These are phyloP conservation scores for Aphanomyces astaci DNA, from an alignment of 352 stramenopile genomes.

Conservation along the genomic window DNA sequence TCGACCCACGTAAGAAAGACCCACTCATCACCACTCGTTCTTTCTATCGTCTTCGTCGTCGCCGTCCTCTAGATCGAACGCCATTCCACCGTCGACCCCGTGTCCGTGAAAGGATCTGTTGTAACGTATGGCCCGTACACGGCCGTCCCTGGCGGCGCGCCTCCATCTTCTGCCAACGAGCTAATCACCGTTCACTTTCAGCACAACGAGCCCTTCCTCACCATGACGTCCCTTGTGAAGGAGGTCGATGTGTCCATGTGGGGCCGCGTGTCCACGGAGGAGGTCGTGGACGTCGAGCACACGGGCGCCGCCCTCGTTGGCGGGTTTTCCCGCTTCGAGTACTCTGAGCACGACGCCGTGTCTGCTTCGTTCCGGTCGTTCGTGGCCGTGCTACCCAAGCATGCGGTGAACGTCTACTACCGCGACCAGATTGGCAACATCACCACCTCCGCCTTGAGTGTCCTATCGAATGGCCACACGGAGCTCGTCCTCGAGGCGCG, in stretches of 20 bases:
- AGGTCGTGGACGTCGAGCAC: conserved; percentile 83
- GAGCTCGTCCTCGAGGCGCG: conserved; percentile 76
- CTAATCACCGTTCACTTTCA: conserved; percentile 71
- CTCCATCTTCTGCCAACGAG: conserved; percentile 30
- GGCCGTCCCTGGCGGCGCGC: conserved; percentile 37
- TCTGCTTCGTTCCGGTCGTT: conserved; percentile 77
- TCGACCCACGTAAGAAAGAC: conserved; percentile 53
- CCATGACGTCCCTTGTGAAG: conserved; percentile 69
- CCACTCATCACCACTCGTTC: too few relatives aligned
- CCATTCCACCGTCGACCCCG: conserved; percentile 48
- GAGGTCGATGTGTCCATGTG: conserved; percentile 88
- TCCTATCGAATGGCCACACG: conserved; percentile 36
- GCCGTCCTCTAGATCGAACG: conserved; percentile 33
- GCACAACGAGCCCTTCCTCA: conserved; percentile 82
- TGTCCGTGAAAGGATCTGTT: conserved; percentile 58
- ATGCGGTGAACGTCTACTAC: conserved; percentile 86
- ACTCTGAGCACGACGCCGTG: conserved; percentile 48
- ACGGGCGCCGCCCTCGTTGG: conserved; percentile 77
- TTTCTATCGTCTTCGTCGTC: neutral
- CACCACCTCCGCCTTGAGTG: conserved; percentile 75
- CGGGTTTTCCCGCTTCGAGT: conserved; percentile 83
- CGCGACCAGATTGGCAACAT: conserved; percentile 88
- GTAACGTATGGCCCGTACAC: conserved; percentile 75
- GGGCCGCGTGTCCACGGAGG: conserved; percentile 80
- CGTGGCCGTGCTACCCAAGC: conserved; percentile 50